phyloP scores from a whole-genome alignment of 768 basidiomycete species.

The Hydnomerulius pinastri region DNA sequence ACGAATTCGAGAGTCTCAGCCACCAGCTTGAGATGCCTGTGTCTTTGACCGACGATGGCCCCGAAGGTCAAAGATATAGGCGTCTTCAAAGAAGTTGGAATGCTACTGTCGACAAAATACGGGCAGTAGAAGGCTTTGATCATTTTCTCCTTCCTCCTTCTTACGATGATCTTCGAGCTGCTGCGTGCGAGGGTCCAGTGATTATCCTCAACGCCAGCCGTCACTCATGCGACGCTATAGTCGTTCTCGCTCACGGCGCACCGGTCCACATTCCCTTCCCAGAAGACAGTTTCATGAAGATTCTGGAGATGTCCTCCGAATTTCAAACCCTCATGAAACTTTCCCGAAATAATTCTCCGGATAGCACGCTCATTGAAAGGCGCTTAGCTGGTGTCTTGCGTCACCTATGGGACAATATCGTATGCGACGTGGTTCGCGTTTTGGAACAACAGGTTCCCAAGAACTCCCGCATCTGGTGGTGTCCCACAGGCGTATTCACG shows the following conservation, averaged over 20 bases:
- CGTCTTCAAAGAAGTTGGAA: conserved; percentile 27
- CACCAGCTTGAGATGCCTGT: conserved; percentile 21
- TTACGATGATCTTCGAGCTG: conserved; percentile 18
- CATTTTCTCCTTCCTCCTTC: conserved; percentile 24
- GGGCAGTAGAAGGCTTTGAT: conserved; percentile 23
- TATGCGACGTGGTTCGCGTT: conserved; percentile 16
- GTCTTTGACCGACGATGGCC: conserved; percentile 5
- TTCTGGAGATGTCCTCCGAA: conserved; percentile 6
- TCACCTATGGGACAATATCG: conserved; percentile 23
- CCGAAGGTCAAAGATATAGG: conserved; percentile 18
- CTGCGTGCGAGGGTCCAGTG: conserved; percentile 29
- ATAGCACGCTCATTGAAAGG: neutral
- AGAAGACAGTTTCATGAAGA: conserved; percentile 4
- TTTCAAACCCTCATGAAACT: neutral
- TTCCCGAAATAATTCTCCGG: neutral
- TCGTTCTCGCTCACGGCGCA: conserved; percentile 12
- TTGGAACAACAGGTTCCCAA: conserved; percentile 13
- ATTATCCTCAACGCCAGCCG: conserved; percentile 34
- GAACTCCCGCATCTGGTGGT: conserved; percentile 32
- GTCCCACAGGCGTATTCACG: conserved; percentile 24
- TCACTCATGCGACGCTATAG: conserved; percentile 20
- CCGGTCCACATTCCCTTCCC: conserved; percentile 15
- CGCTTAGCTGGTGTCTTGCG: conserved; percentile 11
- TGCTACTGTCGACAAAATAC: conserved; percentile 24
- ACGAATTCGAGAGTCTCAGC: conserved; percentile 19